These are phyloP conservation scores for Tuctoria greenei DNA, from an alignment of 176 grass and related monocot species.

Conservation along the genomic window DNA sequence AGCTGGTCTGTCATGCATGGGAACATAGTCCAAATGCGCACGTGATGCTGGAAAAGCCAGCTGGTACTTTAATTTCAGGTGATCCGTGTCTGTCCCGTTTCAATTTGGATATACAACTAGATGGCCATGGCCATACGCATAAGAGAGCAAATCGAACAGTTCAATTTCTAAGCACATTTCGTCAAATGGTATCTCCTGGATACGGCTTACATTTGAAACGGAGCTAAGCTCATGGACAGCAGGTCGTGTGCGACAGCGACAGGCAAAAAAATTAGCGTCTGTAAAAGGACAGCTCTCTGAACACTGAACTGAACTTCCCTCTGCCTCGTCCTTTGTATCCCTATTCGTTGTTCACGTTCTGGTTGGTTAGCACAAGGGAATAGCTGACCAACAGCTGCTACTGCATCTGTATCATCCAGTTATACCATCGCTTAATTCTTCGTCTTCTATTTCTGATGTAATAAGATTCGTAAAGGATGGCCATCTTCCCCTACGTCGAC, in stretches of 20 bases:
- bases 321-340: not conserved
- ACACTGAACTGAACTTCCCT: not conserved
- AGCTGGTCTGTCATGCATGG: not conserved
- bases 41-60: not conserved
- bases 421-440: not conserved
- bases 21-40: not conserved
- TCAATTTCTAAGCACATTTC: not conserved
- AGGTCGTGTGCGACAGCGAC: not conserved
- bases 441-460: not conserved
- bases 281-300: not conserved
- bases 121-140: not conserved
- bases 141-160: not conserved
- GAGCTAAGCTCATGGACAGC: not conserved
- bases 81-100: not conserved
- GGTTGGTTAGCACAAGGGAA: not conserved
- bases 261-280: conserved; percentile 12
- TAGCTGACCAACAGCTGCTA: not conserved
- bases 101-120: not conserved
- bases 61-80: not conserved
- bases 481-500: conserved; percentile 25
- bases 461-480: not conserved
- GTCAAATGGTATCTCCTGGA: too few relatives aligned
- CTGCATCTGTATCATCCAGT: not conserved
- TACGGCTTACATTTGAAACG: not conserved
- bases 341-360: not conserved